Conservation (phyloP, 306 rosid genomes). For the Pueraria montana region DNA sequence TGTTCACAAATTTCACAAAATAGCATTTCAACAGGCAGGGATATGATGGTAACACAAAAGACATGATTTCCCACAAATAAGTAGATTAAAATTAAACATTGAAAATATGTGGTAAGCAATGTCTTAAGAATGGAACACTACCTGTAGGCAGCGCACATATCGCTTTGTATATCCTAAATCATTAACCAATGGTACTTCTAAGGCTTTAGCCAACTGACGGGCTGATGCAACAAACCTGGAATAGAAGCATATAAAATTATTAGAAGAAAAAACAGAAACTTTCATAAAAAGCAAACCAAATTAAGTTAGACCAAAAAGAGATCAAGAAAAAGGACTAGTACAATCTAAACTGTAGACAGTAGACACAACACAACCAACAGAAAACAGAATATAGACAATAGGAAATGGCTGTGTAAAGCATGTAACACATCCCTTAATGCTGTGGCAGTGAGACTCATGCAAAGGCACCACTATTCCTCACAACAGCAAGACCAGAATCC, state of each 20-base stretch:
- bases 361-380: slow-evolving; percentile 14
- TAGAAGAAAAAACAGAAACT: slow-evolving; percentile 4
- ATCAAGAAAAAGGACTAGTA: slow-evolving; percentile 18
- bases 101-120: slow-evolving; percentile 1
- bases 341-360: not conserved
- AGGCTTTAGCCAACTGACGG: slow-evolving; percentile 94
- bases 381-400: not conserved
- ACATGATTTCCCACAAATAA: slow-evolving; percentile 15
- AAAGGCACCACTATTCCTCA: slow-evolving; percentile 21
- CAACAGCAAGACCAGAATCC: slow-evolving; percentile 2
- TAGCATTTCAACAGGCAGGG: not conserved
- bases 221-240: slow-evolving; percentile 94
- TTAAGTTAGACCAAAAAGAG: slow-evolving; percentile 39
- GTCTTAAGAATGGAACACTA: slow-evolving; percentile 45
- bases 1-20: slow-evolving; percentile 4
- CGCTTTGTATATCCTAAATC: slow-evolving; percentile 99
- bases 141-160: slow-evolving; percentile 99
- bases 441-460: not conserved
- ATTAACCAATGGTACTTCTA: slow-evolving; percentile 99
- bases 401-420: slow-evolving; percentile 19
- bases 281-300: slow-evolving; percentile 17
- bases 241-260: slow-evolving; percentile 30
- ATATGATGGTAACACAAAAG: not conserved
- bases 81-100: slow-evolving; percentile 12
- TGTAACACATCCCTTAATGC: slow-evolving; percentile 4